Base-by-base conservation (phyloP, 108 stramenopile genomes). In the Skeletonema potamos region DNA sequence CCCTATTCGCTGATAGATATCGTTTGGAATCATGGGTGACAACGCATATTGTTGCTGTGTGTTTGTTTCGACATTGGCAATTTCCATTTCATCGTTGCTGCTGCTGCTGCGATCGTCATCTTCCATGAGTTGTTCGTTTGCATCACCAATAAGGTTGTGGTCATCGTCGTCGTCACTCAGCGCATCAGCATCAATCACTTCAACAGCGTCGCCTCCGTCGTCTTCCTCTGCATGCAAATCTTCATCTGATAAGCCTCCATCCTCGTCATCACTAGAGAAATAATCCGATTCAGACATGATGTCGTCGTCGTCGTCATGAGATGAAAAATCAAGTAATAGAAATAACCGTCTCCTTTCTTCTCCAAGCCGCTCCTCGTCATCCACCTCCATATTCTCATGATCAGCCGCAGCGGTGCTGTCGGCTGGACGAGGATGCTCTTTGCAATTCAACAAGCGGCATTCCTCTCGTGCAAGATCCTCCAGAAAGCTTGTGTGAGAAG, bases 341-440 rank as follows among this genome's bases (percentile, higher is more conserved):
- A 63, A 44, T 27, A 69, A 64, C 15, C 37, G 46, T 27, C 57
- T 32, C 27, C 76, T 85, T 74, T 92, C 88, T 55, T 72, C 73
- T 4, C 80, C 81, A 30, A 85, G 63, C 7, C 10, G 43, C n/a
- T 88, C 83, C 3, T 84, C 86, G 33, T 92, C 85, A 33, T 69
- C 70, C 58, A 87, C 81, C 27, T 87, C 86, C 33, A 85, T 74
- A 62, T 68, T 86, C 8, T 51, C 48, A 9, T 51, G 3, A 20
- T 6, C 20, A 46, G 44, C 44, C 44, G 22, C 48, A 22, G 48
- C 48, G 2, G 48, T 22, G 7, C 20, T n/a, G 48, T 0, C 70
- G 28, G 27, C 32, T 27, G 51, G 5, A 17, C 11, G 27, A 13
- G 41, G 55, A 36, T 73, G 62, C 36, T 64, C 62, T 33, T 57